Conservation (phyloP, 2,329 filamentous ascomycete species). For the Helotiales sp. region DNA sequence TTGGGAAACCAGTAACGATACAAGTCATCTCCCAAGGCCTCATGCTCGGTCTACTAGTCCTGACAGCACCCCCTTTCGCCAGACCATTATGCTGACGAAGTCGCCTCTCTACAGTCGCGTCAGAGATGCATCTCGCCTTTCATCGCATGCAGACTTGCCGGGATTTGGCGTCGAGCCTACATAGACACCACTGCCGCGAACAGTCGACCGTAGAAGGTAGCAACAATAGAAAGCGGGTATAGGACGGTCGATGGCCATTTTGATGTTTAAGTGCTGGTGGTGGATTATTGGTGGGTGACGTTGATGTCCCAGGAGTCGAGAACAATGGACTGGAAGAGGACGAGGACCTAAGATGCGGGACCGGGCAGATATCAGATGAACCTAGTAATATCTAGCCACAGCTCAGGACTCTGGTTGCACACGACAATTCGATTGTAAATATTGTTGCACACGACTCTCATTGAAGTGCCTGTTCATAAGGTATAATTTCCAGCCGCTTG, state of each 20-base stretch:
- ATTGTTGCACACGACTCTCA: not conserved
- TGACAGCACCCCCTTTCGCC: conserved; percentile 77
- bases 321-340: not conserved
- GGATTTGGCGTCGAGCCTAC: conserved; percentile 93
- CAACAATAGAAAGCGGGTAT: conserved; percentile 93
- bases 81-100: conserved; percentile 91
- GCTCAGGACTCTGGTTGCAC: not conserved
- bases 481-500: not conserved
- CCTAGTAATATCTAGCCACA: not conserved
- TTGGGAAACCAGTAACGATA: conserved; percentile 87
- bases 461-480: not conserved
- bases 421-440: not conserved
- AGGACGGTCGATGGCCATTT: conserved; percentile 47
- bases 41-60: conserved; percentile 70
- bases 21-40: conserved; percentile 92
- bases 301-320: too few relatives aligned
- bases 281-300: not conserved
- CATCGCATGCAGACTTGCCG: conserved; percentile 30
- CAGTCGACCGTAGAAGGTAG: conserved; percentile 86
- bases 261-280: conserved; percentile 14
- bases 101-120: conserved; percentile 60
- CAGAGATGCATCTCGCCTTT: conserved; percentile 12
- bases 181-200: conserved; percentile 73
- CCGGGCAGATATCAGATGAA: not conserved
- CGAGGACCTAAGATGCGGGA: not conserved